These are phyloP conservation scores for Tanozyma kutaoensis DNA, from an alignment of 805 yeast species.

Conservation along the genomic window DNA sequence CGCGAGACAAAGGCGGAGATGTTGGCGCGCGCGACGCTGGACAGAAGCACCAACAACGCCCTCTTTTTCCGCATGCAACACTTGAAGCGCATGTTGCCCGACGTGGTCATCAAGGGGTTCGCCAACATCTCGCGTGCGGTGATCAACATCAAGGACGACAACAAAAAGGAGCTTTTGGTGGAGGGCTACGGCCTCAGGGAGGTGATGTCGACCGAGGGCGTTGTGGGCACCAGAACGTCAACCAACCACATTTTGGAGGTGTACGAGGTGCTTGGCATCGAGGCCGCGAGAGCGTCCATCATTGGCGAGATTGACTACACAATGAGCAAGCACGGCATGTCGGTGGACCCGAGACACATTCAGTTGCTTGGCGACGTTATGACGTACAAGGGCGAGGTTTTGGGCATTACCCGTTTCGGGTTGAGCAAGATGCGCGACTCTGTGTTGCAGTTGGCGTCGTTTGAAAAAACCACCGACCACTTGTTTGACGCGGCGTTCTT, in stretches of 20 bases:
- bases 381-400: conserved; percentile 97
- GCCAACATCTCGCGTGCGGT: conserved; percentile 91
- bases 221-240: conserved; percentile 70
- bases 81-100: conserved; percentile 72
- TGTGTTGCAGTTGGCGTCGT: conserved; percentile 90
- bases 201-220: conserved; percentile 97
- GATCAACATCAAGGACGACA: conserved; percentile 79
- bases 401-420: conserved; percentile 97
- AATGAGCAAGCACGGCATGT: conserved; percentile 99
- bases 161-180: conserved; percentile 80
- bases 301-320: conserved; percentile 92
- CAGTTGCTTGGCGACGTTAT: conserved; percentile 95
- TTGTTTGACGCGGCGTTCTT: conserved; percentile 95
- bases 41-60: conserved; percentile 30
- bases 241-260: conserved; percentile 93
- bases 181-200: conserved; percentile 96
- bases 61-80: conserved; percentile 84
- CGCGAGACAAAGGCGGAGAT: conserved; percentile 23
- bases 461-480: conserved; percentile 97
- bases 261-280: conserved; percentile 83
- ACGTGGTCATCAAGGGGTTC: conserved; percentile 85
- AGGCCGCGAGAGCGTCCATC: conserved; percentile 91
- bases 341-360: conserved; percentile 98
- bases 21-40: conserved; percentile 17
- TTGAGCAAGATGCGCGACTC: conserved; percentile 97